Base-by-base conservation (phyloP, 371 early-diverging fungal genomes). In the Rhizopus stolonifer region DNA sequence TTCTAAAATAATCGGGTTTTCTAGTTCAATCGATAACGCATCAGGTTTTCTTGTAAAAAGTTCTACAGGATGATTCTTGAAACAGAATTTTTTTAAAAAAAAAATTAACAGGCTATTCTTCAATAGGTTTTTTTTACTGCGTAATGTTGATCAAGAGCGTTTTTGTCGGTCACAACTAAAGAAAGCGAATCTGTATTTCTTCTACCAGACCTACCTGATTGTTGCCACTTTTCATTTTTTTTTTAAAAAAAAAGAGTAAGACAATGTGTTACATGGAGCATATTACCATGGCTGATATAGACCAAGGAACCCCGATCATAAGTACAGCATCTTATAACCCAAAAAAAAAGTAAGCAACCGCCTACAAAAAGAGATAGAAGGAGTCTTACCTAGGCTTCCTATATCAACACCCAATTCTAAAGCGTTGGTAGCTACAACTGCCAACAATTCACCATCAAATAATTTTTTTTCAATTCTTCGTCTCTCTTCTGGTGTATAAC, bases 381-480 rank as follows among this genome's bases (percentile, higher is more conserved):
- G 31, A 29, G 10, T 29, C 10, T 29, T 72, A 72, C 77, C 82
- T 21, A 83, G 58, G 10, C 64, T 47, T 2, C 89, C 89, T 45
- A 88, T 81, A 61, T 89, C 87, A 5, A 89, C 74, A 11, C 89
- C 89, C 14, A 89, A 55, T 52, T 89, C 89, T 24, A 89, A 63
- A 0, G 89, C 89, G 42, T 75, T 86, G 5, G 89, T 89, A 3
- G 87, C 75, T 2, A 88, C 70, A 4, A 89, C 81, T 17, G 72
- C 66, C 15, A 72, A 47, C 4, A 84, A 46, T 11, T 74, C 62
- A 8, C 84, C 84, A 13, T 50, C 32, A 54, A 84, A 84, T 61
- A 89, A 53, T 42, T 64, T 61, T 4, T 53, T 56, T 57, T 89
- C 89, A 17, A 87, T 86, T 4, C 56, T 52, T 19, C 87, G 61